Conservation (phyloP, 352 stramenopile species). For the Elongisporangium prolatum region DNA sequence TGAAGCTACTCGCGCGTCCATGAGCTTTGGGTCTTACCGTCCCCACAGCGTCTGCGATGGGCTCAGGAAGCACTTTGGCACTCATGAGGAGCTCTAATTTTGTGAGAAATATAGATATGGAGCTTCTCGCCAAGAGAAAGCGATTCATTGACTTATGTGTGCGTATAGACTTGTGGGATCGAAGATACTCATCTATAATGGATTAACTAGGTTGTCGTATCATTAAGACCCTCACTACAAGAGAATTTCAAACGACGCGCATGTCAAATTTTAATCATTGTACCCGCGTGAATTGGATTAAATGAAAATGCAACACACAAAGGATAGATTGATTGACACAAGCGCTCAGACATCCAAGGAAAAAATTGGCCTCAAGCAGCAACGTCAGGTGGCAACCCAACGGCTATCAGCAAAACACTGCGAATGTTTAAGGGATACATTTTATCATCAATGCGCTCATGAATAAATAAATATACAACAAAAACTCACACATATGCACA, state of each 20-base stretch:
- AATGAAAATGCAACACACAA: slow-evolving; percentile 3
- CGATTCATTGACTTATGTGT: not conserved
- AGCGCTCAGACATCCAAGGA: slow-evolving; percentile 59
- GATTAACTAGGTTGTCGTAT: slow-evolving; percentile 83
- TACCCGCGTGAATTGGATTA: slow-evolving; percentile 15
- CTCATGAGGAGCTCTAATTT: not conserved
- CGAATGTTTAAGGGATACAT: slow-evolving; percentile 81
- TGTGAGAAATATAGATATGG: not conserved
- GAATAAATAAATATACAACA: slow-evolving; percentile 6
- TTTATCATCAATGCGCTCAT: slow-evolving; percentile 71
- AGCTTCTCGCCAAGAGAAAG: not conserved
- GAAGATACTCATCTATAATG: slow-evolving; percentile 66
- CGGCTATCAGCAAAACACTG: slow-evolving; percentile 79
- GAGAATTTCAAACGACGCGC: slow-evolving; percentile 72
- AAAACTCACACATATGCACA: too few species aligned
- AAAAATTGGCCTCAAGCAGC: slow-evolving; percentile 62
- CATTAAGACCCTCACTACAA: slow-evolving; percentile 49
- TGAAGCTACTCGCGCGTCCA: not conserved
- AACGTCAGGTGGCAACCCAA: slow-evolving; percentile 51
- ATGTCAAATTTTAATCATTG: slow-evolving; percentile 72
- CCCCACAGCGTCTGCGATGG: not conserved
- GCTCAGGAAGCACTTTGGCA: not conserved
- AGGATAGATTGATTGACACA: not conserved
- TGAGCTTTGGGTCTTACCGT: not conserved
- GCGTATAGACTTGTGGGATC: not conserved